phyloP scores from a whole-genome alignment of 1,139 yeast species.

The Lizanozyma gosingica region DNA sequence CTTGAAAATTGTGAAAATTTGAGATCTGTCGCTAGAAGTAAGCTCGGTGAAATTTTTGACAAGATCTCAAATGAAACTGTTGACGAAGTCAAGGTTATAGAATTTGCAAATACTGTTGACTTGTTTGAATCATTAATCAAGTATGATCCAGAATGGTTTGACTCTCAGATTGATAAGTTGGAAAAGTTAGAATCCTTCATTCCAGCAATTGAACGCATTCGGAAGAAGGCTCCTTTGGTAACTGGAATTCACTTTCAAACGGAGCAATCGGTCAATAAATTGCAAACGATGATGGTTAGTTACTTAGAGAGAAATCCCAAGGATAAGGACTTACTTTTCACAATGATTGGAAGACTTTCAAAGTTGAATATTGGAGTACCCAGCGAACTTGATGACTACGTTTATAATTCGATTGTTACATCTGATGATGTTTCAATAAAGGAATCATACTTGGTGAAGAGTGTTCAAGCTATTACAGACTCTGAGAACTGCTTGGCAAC shows the following conservation, averaged over 20 bases:
- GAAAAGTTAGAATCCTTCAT: conserved; percentile 37
- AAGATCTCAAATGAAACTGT: conserved; percentile 38
- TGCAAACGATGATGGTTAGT: conserved; percentile 47
- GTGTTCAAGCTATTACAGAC: conserved; percentile 40
- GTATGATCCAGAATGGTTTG: conserved; percentile 57
- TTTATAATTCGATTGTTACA: conserved; percentile 49
- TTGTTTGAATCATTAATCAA: conserved; percentile 45
- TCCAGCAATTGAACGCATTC: conserved; percentile 35
- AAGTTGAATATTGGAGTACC: conserved; percentile 40
- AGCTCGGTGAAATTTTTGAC: conserved; percentile 31
- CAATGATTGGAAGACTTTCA: conserved; percentile 41
- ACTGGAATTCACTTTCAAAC: conserved; percentile 64
- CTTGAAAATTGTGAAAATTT: conserved; percentile 51
- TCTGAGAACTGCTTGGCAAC: conserved; percentile 38
- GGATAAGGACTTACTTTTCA: conserved; percentile 31
- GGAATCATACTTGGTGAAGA: conserved; percentile 41
- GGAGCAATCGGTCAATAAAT: conserved; percentile 59
- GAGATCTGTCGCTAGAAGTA: conserved; percentile 44
- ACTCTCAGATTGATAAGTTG: conserved; percentile 40
- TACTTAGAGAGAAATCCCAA: conserved; percentile 30
- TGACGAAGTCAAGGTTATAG: conserved; percentile 48
- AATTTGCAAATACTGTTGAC: conserved; percentile 66
- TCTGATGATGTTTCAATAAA: conserved; percentile 39
- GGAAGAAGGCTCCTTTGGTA: conserved; percentile 34
- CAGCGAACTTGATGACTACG: conserved; percentile 43